These are phyloP conservation scores for Calonectria hawksworthii DNA, from an alignment of 2,329 filamentous ascomycete species.

Conservation along the genomic window DNA sequence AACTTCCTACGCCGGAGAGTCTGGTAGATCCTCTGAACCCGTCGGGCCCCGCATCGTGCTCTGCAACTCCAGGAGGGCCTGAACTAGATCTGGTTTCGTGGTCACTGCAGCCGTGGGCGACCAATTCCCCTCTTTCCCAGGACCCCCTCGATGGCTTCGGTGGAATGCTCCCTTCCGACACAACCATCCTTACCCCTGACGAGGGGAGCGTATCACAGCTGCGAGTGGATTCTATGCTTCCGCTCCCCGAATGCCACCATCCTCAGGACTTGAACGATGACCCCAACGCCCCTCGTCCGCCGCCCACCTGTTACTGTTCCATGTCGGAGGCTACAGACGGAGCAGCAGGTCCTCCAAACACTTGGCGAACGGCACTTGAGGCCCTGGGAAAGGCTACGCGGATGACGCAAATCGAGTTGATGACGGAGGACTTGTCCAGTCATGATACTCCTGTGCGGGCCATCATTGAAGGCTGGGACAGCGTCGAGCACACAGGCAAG, in stretches of 20 bases:
- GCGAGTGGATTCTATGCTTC: not conserved
- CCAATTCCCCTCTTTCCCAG: not conserved
- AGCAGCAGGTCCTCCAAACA: slow-evolving; percentile 10
- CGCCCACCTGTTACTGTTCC: not conserved
- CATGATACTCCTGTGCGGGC: slow-evolving; percentile 46
- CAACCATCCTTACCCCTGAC: not conserved
- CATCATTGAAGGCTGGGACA: slow-evolving; percentile 47
- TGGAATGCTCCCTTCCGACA: not conserved
- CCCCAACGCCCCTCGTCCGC: not conserved
- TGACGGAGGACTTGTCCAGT: slow-evolving; percentile 36
- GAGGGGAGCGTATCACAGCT: not conserved
- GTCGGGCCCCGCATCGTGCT: not conserved
- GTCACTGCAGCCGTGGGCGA: not conserved
- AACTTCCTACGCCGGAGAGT: not conserved
- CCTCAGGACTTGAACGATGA: not conserved
- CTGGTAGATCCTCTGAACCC: not conserved
- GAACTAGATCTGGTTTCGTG: not conserved
- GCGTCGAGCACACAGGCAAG: slow-evolving; percentile 41
- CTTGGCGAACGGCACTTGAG: slow-evolving; percentile 46
- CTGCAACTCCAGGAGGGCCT: not conserved
- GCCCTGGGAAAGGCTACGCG: slow-evolving; percentile 27
- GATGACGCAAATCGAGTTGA: slow-evolving; percentile 32
- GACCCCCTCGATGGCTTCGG: not conserved
- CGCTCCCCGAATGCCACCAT: not conserved
- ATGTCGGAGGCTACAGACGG: not conserved